phyloP scores from a whole-genome alignment of 345 rosid species.

The Erucastrum elatum region DNA sequence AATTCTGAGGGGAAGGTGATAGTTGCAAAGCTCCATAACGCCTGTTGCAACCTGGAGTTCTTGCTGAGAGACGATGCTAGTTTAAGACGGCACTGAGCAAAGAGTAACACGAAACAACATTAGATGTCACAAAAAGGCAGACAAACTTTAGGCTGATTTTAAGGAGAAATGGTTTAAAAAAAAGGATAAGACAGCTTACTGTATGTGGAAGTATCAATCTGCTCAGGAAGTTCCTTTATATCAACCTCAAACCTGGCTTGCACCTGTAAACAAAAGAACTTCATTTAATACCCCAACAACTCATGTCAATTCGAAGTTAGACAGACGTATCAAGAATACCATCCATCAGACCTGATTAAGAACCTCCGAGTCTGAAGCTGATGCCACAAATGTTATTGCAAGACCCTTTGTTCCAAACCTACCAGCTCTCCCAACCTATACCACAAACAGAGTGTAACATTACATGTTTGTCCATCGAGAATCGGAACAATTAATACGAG shows the following conservation, averaged over 20 bases:
- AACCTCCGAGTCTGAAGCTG: constrained; percentile 85
- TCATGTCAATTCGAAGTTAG: background rate
- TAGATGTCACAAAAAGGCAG: background rate
- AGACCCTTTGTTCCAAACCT: constrained; percentile 99
- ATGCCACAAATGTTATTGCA: constrained; percentile 92
- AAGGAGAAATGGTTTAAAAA: background rate
- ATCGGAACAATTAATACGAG: background rate
- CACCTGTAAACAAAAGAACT: constrained; percentile 47
- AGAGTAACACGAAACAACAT: background rate
- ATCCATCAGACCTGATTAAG: constrained; percentile 73
- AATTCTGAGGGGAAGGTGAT: background rate
- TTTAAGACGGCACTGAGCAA: constrained; percentile 18
- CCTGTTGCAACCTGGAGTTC: background rate
- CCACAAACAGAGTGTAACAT: background rate
- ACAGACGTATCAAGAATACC: background rate
- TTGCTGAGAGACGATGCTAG: background rate
- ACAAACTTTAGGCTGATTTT: background rate
- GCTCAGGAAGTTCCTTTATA: constrained; percentile 94
- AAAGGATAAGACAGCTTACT: constrained; percentile 46
- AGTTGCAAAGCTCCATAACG: background rate
- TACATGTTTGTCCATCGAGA: background rate
- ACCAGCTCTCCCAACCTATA: constrained; percentile 97
- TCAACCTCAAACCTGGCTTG: constrained; percentile 96
- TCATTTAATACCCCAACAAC: background rate
- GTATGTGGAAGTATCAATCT: constrained; percentile 90